phyloP scores from a whole-genome alignment of 148 eudicot species.

The Vaccinium darrowii region DNA sequence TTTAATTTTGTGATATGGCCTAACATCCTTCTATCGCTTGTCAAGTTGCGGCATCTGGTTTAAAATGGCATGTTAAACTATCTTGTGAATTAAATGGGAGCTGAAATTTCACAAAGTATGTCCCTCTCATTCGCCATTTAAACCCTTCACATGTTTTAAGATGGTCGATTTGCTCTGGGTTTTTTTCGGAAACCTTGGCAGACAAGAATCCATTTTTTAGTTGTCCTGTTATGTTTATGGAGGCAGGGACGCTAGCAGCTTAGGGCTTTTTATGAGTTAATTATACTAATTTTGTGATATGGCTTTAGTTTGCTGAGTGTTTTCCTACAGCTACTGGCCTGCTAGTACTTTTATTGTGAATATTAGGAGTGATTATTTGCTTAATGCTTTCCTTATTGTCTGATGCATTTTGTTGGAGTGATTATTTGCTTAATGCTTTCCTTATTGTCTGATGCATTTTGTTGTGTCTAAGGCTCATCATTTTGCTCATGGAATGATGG shows the following conservation, averaged over 20 bases:
- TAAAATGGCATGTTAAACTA: not conserved
- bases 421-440: not conserved
- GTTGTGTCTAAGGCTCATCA: not conserved
- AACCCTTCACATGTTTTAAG: not conserved
- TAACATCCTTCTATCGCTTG: not conserved
- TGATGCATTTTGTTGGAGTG: not conserved
- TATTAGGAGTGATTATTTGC: not conserved
- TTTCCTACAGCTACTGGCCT: not conserved
- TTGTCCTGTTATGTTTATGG: not conserved
- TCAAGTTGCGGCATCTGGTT: not conserved
- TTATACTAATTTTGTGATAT: not conserved
- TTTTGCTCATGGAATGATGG: not conserved
- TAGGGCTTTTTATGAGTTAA: not conserved
- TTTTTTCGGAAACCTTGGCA: not conserved
- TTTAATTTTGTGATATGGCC: not conserved
- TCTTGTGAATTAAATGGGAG: not conserved
- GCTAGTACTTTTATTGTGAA: not conserved
- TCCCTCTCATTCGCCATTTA: not conserved
- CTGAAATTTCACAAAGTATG: not conserved
- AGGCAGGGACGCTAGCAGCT: not conserved
- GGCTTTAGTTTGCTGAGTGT: not conserved
- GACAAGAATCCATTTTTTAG: not conserved
- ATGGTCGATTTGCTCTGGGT: not conserved
- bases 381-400: not conserved
- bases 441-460: not conserved